phyloP scores from a whole-genome alignment of 768 basidiomycete species.

The Gloeostereum incarnatum region DNA sequence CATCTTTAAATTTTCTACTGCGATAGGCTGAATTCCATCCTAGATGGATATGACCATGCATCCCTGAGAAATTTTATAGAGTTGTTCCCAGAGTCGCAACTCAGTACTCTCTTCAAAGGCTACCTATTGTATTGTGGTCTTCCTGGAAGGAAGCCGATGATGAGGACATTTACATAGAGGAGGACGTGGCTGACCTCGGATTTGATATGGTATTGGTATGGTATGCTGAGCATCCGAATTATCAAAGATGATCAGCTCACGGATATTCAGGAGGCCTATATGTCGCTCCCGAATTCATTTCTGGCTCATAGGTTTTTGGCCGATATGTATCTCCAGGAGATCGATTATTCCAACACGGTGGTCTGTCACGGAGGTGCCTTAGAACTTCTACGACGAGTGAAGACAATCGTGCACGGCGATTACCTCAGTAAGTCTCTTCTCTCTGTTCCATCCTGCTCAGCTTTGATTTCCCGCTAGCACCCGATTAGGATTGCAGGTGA shows the following conservation, averaged over 20 bases:
- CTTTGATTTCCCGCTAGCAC: conserved; percentile 31
- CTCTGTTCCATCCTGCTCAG: background rate
- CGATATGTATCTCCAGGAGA: conserved; percentile 55
- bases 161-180: conserved; percentile 20
- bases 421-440: conserved; percentile 31
- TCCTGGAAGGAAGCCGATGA: conserved; percentile 31
- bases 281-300: conserved; percentile 42
- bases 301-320: conserved; percentile 59
- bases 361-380: conserved; percentile 61
- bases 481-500: conserved; percentile 58
- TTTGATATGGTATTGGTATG: conserved; percentile 60
- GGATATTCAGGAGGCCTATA: conserved; percentile 41
- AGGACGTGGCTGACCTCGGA: conserved; percentile 37
- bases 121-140: conserved; percentile 60
- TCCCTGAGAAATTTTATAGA: conserved; percentile 50
- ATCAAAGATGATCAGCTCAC: conserved; percentile 3
- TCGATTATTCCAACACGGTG: conserved; percentile 69
- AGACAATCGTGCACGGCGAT: conserved; percentile 42
- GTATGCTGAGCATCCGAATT: conserved; percentile 16
- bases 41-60: conserved; percentile 54
- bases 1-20: conserved; percentile 4
- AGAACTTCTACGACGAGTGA: conserved; percentile 45
- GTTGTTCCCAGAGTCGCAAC: conserved; percentile 51
- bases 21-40: conserved; percentile 1
- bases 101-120: conserved; percentile 51